Evolutionary conservation across 2,329 filamentous ascomycete genomes (phyloP), one percentile per base, ranked within the genome.

Genomic region (Thelonectria discophora): DNA sequence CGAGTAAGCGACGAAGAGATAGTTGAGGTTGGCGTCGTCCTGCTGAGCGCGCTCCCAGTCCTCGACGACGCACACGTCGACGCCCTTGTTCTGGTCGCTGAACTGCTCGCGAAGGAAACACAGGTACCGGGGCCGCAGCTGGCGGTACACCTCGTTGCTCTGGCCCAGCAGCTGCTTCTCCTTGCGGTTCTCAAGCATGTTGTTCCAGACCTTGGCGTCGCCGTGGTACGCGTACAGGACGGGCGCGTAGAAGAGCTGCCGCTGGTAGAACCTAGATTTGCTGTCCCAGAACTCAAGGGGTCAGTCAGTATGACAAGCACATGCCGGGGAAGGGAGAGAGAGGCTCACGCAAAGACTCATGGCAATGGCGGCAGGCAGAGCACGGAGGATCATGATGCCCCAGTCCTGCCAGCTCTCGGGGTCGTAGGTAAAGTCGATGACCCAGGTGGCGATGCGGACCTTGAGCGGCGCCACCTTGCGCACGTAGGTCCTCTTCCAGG

Each of bases 401-500:
- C 67, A 71, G 15, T 71, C 66, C 42, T 66, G 57, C 69, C 69
- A 72, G n/a, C 67, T 70, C 51, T 68, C 46, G 7, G 66, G 67
- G n/a, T 71, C 69, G 17, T 71, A 69, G 37, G 57, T 68, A 18
- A 71, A 71, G 58, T 71, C 69, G 11, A 72, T 63, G 39, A 72
- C 66, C 69, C 69, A 72, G 3, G 69, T 72, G 10, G 69, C 69
- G 21, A 71, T 68, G 11, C 69, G 65, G 30, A 72, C 62, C 52
- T 72, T 72, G 32, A 69, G 42, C 3, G 69, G 65, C 5, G 69
- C 66, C 3, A 72, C 69, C 49, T 68, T 71, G 46, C 65, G 68
- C 42, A 72, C 67, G 49, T 68, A 72, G 27, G 69, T 72, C 43
- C 69, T 63, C 59, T 65, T 71, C 69, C 69, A 72, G 45, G 69